A percentile compares a stretch with the other conserved stretches of the same genome.
phyloP scores from a whole-genome alignment of 2,329 filamentous ascomycete genomes.

The Colletotrichum salicis region DNA sequence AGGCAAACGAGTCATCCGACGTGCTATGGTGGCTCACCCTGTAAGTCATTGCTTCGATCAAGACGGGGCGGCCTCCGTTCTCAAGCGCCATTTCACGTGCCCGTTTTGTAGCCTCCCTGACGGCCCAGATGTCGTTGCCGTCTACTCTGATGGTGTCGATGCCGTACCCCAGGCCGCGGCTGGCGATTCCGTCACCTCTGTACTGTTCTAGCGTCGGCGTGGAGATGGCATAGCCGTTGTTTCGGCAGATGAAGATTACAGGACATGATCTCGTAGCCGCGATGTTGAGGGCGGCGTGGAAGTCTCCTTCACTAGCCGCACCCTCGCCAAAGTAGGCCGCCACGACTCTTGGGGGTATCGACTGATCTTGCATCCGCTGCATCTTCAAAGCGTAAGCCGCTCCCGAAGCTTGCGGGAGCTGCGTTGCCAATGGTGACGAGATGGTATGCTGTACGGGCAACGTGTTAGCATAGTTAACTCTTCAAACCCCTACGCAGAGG shows the following conservation, averaged over 20 bases:
- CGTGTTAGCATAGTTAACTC: neutral
- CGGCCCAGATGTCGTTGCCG: slow-evolving; percentile 93
- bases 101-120: slow-evolving; percentile 80
- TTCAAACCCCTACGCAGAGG: neutral
- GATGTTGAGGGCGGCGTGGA: slow-evolving; percentile 91
- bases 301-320: slow-evolving; percentile 90
- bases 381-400: slow-evolving; percentile 90
- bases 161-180: slow-evolving; percentile 88
- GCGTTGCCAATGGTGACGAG: slow-evolving; percentile 83
- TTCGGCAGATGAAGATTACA: slow-evolving; percentile 89
- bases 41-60: slow-evolving; percentile 97
- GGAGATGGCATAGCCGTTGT: slow-evolving; percentile 92
- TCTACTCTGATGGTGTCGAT: slow-evolving; percentile 93
- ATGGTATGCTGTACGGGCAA: slow-evolving; percentile 74
- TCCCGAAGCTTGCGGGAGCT: slow-evolving; percentile 88
- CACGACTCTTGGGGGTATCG: slow-evolving; percentile 73
- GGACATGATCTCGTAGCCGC: slow-evolving; percentile 90
- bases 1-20: slow-evolving; percentile 95
- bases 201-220: slow-evolving; percentile 93
- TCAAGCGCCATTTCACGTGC: slow-evolving; percentile 83
- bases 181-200: slow-evolving; percentile 89
- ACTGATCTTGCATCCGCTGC: slow-evolving; percentile 78
- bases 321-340: slow-evolving; percentile 92
- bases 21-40: slow-evolving; percentile 98
- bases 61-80: slow-evolving; percentile 81